These are phyloP conservation scores for Cryptococcus sp. DNA, from an alignment of 1,284 basidiomycete species.

Conservation along the genomic window DNA sequence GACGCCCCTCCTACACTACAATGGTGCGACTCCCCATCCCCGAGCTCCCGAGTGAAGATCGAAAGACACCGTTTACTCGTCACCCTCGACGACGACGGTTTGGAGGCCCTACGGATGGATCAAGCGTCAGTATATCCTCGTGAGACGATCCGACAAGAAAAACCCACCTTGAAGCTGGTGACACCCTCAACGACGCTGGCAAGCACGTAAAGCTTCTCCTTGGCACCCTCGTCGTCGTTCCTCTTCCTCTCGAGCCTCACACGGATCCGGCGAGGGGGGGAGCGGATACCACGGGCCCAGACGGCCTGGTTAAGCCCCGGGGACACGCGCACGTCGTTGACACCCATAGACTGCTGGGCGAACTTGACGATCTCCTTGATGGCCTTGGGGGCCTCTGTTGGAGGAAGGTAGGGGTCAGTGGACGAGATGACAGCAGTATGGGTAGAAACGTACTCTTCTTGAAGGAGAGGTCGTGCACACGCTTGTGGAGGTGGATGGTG, in stretches of 20 bases:
- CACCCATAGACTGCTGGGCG: constrained; percentile 90
- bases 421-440: too few species aligned
- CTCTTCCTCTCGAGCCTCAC: constrained; percentile 91
- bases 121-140: constrained; percentile 1
- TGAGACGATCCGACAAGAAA: neutral
- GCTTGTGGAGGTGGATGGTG: constrained; percentile 94
- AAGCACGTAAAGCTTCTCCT: constrained; percentile 95
- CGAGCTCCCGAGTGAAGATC: neutral
- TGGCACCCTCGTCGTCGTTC: constrained; percentile 92
- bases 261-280: constrained; percentile 81
- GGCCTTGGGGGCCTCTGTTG: constrained; percentile 74
- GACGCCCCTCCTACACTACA: constrained; percentile 10
- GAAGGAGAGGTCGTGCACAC: constrained; percentile 82
- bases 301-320: constrained; percentile 90
- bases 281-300: constrained; percentile 79
- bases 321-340: constrained; percentile 84
- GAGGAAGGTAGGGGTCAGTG: neutral
- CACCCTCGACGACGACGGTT: constrained; percentile 73
- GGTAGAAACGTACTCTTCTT: constrained; percentile 71
- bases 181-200: constrained; percentile 74
- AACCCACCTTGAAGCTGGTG: constrained; percentile 73
- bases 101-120: constrained; percentile 63
- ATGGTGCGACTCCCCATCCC: neutral
- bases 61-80: constrained; percentile 45
- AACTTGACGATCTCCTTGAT: constrained; percentile 88